Base-by-base conservation (phyloP, 345 rosid species). In the Syzygium aqueum region DNA sequence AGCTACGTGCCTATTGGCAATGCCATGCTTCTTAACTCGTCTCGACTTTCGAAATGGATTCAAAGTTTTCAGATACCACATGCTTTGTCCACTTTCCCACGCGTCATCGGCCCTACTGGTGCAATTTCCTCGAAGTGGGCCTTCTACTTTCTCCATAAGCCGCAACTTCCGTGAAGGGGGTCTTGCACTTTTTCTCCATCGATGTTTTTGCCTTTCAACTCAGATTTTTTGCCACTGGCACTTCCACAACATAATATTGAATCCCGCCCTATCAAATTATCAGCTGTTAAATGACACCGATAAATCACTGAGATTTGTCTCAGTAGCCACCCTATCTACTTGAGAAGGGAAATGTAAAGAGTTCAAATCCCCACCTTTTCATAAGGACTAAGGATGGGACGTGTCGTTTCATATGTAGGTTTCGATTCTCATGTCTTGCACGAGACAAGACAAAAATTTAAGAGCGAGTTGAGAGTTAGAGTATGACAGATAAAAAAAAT, bases 301-400 rank as follows among this genome's bases (percentile, higher is more conserved):
- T 43, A 7, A 43, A 43, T 4, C 7, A 43, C 46, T 43, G 46
- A 43, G 46, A 43, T 43, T 43, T 43, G 6, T 43, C 7, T 1
- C 0, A 6, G 46, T 43, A 5, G 7, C 7, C 46, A 43, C 7
- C 7, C 1, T 43, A 6, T 1, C 1, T 43, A 43, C 7, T 43
- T 43, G 1, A 43, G 1, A 43, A 43, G 46, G 1, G 7, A 43
- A 43, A 43, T 4, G 46, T 43, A 7, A 1, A 43, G 7, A 43
- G 7, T 43, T 43, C 46, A 5, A 43, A 43, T 43, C 7, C 7
- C 1, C 4, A 43, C 46, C 7, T 43, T 43, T 7, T 43, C 7
- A 43, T 0, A 3, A 1, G 7, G 46, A 1, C 7, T 43, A 43
- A 3, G 7, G 1, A 5, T 43, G 7, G 46, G 46, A 43, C 46